These are phyloP conservation scores for Penicillium sp. DNA, from an alignment of 2,329 filamentous ascomycete species.

Conservation along the genomic window DNA sequence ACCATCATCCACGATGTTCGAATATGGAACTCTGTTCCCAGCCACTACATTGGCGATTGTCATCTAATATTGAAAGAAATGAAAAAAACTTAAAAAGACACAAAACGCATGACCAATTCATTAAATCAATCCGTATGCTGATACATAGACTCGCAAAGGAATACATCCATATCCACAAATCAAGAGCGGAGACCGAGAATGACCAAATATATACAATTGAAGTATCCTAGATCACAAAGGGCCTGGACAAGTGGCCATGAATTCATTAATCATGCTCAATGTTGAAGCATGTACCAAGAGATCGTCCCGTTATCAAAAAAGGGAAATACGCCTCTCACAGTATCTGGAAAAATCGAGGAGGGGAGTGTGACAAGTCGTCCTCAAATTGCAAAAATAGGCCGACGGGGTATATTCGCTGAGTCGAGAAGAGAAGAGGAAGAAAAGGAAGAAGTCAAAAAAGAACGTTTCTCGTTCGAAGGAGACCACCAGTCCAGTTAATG, in stretches of 20 bases:
- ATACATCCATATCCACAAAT: constrained; percentile 3
- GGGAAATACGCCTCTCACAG: background rate
- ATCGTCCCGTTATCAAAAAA: background rate
- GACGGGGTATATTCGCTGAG: constrained; percentile 8
- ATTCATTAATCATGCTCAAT: constrained; percentile 19
- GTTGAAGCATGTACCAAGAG: background rate
- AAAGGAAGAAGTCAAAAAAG: background rate
- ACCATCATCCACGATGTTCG: constrained; percentile 16
- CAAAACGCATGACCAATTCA: background rate
- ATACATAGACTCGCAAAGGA: constrained; percentile 6
- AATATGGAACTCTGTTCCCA: constrained; percentile 6
- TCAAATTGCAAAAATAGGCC: background rate
- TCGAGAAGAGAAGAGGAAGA: background rate
- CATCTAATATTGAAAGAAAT: constrained; percentile 15
- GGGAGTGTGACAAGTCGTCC: background rate
- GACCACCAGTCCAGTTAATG: background rate
- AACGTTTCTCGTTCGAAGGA: background rate
- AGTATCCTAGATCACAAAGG: background rate
- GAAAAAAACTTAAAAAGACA: background rate
- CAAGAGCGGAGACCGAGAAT: constrained; percentile 10
- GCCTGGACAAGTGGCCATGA: constrained; percentile 20
- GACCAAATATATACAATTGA: constrained; percentile 9
- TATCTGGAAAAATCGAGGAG: background rate
- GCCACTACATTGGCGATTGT: constrained; percentile 1
- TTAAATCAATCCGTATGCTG: constrained; percentile 5